Conservation (phyloP, 805 yeast species). For the Candida verbasci region DNA sequence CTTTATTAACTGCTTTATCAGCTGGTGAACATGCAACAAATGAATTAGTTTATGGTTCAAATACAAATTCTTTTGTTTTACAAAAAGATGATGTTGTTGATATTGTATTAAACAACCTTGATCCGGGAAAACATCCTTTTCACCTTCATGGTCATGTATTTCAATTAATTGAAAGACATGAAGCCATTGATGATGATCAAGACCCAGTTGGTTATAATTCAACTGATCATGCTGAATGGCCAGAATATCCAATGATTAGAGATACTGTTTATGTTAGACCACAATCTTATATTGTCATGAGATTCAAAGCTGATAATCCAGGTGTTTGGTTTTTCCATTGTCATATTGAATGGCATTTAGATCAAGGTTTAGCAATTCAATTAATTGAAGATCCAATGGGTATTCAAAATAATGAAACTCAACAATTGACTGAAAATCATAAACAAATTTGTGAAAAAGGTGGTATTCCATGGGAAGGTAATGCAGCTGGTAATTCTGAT, state of each 20-base stretch:
- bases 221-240: conserved; percentile 38
- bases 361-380: conserved; percentile 72
- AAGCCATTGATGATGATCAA: conserved; percentile 49
- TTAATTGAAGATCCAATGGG: conserved; percentile 66
- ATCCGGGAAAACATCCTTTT: conserved; percentile 77
- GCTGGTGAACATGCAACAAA: conserved; percentile 57
- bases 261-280: conserved; percentile 70
- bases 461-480: conserved; percentile 58
- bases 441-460: conserved; percentile 54
- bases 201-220: conserved; percentile 43
- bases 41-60: conserved; percentile 66
- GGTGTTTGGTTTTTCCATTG: conserved; percentile 96
- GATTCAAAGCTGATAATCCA: conserved; percentile 82
- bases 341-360: conserved; percentile 82
- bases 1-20: conserved; percentile 58
- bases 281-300: conserved; percentile 61
- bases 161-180: conserved; percentile 56
- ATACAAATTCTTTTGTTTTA: conserved; percentile 60
- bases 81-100: conserved; percentile 64
- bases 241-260: conserved; percentile 59
- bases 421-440: conserved; percentile 61
- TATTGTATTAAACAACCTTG: conserved; percentile 72
- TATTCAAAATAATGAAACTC: conserved; percentile 36
- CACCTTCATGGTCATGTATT: conserved; percentile 74
- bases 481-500: conserved; percentile 80